A percentile compares a stretch with the other conserved stretches of the same genome.
Conservation (phyloP, 1,284 basidiomycete genomes). For the Psilocybe mexicana region DNA sequence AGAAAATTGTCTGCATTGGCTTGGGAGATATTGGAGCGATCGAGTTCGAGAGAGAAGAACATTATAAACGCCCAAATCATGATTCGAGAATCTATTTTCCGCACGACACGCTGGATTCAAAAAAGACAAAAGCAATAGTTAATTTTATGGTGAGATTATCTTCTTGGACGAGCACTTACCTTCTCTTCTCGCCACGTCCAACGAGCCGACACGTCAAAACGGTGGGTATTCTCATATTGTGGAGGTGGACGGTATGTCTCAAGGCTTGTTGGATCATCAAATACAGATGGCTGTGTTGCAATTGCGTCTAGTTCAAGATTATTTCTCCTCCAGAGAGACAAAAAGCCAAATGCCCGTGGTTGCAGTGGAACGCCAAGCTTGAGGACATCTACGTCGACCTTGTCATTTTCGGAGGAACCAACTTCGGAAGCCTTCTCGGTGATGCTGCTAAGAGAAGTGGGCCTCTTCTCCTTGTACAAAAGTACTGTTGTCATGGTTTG, state of each 20-base stretch:
- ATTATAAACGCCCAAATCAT: conserved; percentile 66
- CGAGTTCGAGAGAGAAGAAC: conserved; percentile 64
- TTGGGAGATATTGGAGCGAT: conserved; percentile 55
- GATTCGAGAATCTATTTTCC: conserved; percentile 64
- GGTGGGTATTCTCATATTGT: conserved; percentile 60
- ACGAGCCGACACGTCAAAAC: conserved; percentile 65
- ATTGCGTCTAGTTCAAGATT: conserved; percentile 43
- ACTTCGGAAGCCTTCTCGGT: conserved; percentile 4
- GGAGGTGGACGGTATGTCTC: conserved; percentile 57
- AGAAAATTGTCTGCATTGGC: conserved; percentile 64
- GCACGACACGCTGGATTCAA: conserved; percentile 44
- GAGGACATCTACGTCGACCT: background rate
- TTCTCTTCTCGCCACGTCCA: conserved; percentile 76
- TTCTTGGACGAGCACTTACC: conserved; percentile 28
- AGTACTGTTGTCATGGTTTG: conserved; percentile 5
- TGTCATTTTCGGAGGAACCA: background rate
- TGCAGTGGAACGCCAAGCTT: conserved; percentile 4
- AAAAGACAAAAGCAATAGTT: too few relatives aligned
- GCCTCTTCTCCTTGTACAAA: conserved; percentile 1
- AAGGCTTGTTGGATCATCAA: conserved; percentile 54
- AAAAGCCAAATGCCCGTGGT: conserved; percentile 3
- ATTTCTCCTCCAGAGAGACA: conserved; percentile 5
- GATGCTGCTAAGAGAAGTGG: background rate
- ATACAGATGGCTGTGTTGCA: conserved; percentile 62
- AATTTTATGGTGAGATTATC: too few relatives aligned